phyloP scores from a whole-genome alignment of 345 rosid species.

The Cochlearia excelsa region DNA sequence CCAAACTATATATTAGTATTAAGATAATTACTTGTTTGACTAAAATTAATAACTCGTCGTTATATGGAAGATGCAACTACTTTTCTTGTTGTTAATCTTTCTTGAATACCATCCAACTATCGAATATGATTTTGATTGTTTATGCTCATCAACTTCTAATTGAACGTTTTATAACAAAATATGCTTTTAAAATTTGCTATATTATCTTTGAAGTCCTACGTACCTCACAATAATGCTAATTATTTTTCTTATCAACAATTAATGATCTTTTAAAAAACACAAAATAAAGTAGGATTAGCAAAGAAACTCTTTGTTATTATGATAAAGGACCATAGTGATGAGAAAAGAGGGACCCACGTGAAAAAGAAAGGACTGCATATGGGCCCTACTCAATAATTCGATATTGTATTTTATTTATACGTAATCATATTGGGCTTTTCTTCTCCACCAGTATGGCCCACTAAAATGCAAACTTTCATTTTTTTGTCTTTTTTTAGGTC shows the following conservation, averaged over 20 bases:
- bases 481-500: too few relatives aligned
- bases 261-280: too few relatives aligned
- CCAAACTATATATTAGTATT: background rate
- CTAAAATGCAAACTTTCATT: background rate
- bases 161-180: background rate
- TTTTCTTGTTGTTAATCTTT: constrained; percentile 34
- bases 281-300: too few relatives aligned
- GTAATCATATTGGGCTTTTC: constrained; percentile 28
- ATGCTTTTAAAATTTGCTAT: too few relatives aligned
- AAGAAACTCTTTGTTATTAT: too few relatives aligned
- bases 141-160: constrained; percentile 16
- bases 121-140: background rate
- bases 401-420: background rate
- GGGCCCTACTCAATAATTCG: constrained; percentile 18
- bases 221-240: too few relatives aligned
- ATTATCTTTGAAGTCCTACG: too few relatives aligned
- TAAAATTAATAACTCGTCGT: background rate
- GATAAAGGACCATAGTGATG: constrained; percentile 6
- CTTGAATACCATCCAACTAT: constrained; percentile 24
- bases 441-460: constrained; percentile 15
- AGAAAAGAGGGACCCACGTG: constrained; percentile 4
- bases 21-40: constrained; percentile 25
- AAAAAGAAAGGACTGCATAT: constrained; percentile 16
- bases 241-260: too few relatives aligned
- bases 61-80: constrained; percentile 32